These are phyloP conservation scores for Pyrenula aspistea DNA, from an alignment of 495 filamentous ascomycete genomes.

Conservation along the genomic window DNA sequence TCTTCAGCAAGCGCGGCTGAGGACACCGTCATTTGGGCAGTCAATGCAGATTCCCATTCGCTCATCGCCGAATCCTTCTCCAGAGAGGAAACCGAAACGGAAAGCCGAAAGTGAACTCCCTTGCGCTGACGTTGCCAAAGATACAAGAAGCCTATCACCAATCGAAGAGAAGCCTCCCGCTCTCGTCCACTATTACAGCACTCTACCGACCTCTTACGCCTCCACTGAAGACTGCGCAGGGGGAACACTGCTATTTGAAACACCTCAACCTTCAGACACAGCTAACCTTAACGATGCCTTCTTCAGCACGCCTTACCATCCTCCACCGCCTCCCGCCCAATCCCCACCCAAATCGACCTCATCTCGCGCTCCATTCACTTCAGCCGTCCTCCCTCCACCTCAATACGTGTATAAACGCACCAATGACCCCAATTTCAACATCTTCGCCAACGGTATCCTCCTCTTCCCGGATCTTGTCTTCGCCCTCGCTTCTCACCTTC, in stretches of 20 bases:
- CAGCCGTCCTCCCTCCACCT: background rate
- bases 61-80: background rate
- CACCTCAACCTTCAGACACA: background rate
- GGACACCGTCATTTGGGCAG: background rate
- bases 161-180: background rate
- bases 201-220: background rate
- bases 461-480: conserved; percentile 34
- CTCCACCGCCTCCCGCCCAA: too few species aligned
- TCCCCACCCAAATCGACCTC: background rate
- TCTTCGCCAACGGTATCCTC: conserved; percentile 34
- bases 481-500: conserved; percentile 35
- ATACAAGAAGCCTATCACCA: background rate
- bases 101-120: background rate
- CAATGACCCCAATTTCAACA: conserved; percentile 20
- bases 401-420: background rate
- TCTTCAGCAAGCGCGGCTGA: background rate
- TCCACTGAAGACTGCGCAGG: background rate
- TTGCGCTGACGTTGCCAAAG: background rate
- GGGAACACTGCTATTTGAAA: background rate
- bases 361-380: background rate
- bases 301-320: background rate
- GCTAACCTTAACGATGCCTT: background rate
- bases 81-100: background rate
- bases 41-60: background rate
- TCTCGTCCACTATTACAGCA: background rate